Evolutionary conservation across 139 green algal species (phyloP).

Genomic region (Closterium sp.): DNA sequence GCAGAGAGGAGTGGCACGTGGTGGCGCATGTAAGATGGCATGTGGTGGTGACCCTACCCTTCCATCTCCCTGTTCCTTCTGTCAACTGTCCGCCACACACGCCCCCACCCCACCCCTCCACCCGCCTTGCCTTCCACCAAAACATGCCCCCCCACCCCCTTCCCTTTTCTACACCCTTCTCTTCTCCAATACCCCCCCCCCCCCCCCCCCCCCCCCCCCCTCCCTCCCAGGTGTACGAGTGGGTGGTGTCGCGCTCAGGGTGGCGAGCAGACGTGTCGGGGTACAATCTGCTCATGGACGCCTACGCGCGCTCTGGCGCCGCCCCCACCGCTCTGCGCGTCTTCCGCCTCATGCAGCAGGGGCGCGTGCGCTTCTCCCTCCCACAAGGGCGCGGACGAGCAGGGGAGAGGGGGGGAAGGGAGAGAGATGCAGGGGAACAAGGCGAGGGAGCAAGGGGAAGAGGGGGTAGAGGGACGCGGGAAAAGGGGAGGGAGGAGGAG

Average conservation of each 20-base stretch:
- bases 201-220: too few species aligned
- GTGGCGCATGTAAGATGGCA: neutral
- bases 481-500: neutral
- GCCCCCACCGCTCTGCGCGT: neutral
- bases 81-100: too few species aligned
- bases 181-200: neutral
- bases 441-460: neutral
- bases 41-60: neutral
- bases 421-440: neutral
- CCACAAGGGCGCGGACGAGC: neutral
- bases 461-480: neutral
- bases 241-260: neutral
- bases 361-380: neutral
- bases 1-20: neutral
- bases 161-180: too few species aligned
- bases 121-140: neutral
- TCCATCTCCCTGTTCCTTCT: neutral
- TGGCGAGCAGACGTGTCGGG: conserved; percentile 19
- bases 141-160: too few species aligned
- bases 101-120: neutral
- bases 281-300: conserved; percentile 43
- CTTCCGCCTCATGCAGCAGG: neutral
- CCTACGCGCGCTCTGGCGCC: neutral
- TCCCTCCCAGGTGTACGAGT: conserved; percentile 15
- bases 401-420: neutral